Percentiles rank a stretch among this genome's conserved stretches.
Conservation (phyloP, 1,284 basidiomycete genomes). For the Exobasidium cylindrosporum region DNA sequence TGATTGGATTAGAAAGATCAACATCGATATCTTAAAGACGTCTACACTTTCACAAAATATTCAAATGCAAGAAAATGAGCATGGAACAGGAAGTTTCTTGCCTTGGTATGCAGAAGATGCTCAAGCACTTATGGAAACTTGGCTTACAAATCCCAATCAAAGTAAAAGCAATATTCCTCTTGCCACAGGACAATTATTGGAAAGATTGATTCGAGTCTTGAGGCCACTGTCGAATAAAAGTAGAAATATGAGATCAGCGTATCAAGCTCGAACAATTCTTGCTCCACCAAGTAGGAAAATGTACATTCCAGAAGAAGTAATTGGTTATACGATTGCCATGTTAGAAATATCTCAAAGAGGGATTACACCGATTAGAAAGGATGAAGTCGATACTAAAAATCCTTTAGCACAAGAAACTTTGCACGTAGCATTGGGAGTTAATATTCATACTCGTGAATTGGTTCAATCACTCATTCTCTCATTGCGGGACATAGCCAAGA, state of each 20-base stretch:
- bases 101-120: conserved; percentile 33
- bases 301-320: conserved; percentile 51
- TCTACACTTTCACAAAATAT: conserved; percentile 35
- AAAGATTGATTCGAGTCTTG: conserved; percentile 44
- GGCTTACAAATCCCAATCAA: conserved; percentile 15
- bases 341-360: conserved; percentile 49
- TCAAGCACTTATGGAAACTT: not conserved
- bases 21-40: conserved; percentile 53
- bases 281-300: conserved; percentile 40
- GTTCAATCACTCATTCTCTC: conserved; percentile 41
- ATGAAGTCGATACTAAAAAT: conserved; percentile 16
- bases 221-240: conserved; percentile 42
- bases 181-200: conserved; percentile 45
- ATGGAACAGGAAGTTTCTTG: conserved; percentile 50
- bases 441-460: conserved; percentile 34
- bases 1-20: conserved; percentile 54
- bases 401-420: conserved; percentile 25
- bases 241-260: conserved; percentile 26
- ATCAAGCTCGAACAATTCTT: conserved; percentile 42
- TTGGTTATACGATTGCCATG: conserved; percentile 52
- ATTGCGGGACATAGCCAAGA: conserved; percentile 31
- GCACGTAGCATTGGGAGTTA: conserved; percentile 35
- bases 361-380: conserved; percentile 15
- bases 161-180: conserved; percentile 19
- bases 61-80: conserved; percentile 40